Evolutionary conservation across 1,284 basidiomycete genomes (phyloP).

Genomic region (Chondrostereum purpureum): DNA sequence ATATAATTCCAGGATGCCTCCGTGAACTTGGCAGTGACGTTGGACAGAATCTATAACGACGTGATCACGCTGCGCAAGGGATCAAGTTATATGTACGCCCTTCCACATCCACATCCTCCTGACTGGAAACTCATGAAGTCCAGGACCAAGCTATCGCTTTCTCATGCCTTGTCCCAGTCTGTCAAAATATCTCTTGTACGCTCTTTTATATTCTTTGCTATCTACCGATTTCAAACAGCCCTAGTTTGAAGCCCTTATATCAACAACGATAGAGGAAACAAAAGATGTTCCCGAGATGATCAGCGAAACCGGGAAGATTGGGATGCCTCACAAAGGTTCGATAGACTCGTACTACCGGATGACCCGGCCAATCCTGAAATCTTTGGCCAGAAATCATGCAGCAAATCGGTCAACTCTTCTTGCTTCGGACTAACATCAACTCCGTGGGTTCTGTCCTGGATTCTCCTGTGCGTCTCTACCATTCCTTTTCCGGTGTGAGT

Average conservation of each 20-base stretch:
- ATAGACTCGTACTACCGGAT: too few relatives aligned
- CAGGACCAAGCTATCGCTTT: slow-evolving; percentile 93
- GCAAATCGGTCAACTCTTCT: slow-evolving; percentile 92
- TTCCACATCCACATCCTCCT: slow-evolving; percentile 18
- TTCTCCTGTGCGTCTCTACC: slow-evolving; percentile 64
- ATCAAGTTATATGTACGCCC: slow-evolving; percentile 86
- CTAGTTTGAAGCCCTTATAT: slow-evolving; percentile 88
- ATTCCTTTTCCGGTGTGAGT: too few relatives aligned
- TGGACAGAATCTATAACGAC: slow-evolving; percentile 88
- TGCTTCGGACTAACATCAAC: slow-evolving; percentile 92
- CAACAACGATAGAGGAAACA: slow-evolving; percentile 91
- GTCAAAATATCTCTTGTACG: slow-evolving; percentile 89
- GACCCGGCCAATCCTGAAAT: too few relatives aligned
- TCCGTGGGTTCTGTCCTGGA: slow-evolving; percentile 94
- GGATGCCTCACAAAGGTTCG: slow-evolving; percentile 73
- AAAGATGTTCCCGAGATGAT: slow-evolving; percentile 94
- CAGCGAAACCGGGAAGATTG: slow-evolving; percentile 92
- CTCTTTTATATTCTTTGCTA: slow-evolving; percentile 8
- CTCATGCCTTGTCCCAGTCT: slow-evolving; percentile 92
- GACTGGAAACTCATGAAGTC: too few relatives aligned
- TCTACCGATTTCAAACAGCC: slow-evolving; percentile 1
- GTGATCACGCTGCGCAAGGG: slow-evolving; percentile 94
- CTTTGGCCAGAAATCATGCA: slow-evolving; percentile 89
- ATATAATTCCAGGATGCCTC: too few relatives aligned
- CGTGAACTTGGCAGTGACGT: too few relatives aligned